Evolutionary conservation across 73 alveolate species (phyloP), one percentile per base, ranked within the genome.

Genomic region (Tetrahymena thermophila): DNA sequence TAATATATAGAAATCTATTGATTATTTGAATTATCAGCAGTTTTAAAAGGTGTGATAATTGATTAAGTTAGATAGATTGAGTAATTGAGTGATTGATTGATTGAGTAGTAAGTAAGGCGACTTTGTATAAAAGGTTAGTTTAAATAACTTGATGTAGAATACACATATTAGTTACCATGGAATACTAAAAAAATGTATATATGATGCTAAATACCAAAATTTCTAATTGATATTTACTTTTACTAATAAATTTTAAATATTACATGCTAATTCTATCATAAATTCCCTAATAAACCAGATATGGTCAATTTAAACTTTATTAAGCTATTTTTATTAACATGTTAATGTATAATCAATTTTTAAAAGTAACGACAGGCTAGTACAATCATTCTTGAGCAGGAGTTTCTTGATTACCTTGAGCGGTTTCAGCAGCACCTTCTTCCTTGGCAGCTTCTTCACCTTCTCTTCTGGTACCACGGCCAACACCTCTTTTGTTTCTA

Each of bases 371-470:
- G 37, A n/a, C 4, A 71, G 89, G 89, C 35, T 28, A 71, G 89
- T 71, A 28, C 37, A 71, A 71, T 71, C 89, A 71, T 71, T 71
- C 89, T 71, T 71, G 89, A 71, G 89, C 89, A 31, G 89, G 89
- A 71, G 42, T 71, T 71, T 71, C 89, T 71, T 71, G 40, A 71
- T 71, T 71, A 71, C 89, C 42, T 71, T 71, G 89, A 71, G 89
- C 89, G 37, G 89, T 71, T 71, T 71, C 89, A 71, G 89, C 89
- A 71, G 89, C 89, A 71, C 89, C 89, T 71, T 71, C 89, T 28
- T 28, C 89, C 40, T 71, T 71, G 89, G 89, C 89, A 71, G 42
- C 89, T 71, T 71, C 89, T 71, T 71, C 89, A 71, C 89, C 89
- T 71, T 71, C 89, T 71, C 89, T 71, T 71, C 89, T 71, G 42